phyloP scores from a whole-genome alignment of 345 rosid genomes.

The Sonneratia alba region DNA sequence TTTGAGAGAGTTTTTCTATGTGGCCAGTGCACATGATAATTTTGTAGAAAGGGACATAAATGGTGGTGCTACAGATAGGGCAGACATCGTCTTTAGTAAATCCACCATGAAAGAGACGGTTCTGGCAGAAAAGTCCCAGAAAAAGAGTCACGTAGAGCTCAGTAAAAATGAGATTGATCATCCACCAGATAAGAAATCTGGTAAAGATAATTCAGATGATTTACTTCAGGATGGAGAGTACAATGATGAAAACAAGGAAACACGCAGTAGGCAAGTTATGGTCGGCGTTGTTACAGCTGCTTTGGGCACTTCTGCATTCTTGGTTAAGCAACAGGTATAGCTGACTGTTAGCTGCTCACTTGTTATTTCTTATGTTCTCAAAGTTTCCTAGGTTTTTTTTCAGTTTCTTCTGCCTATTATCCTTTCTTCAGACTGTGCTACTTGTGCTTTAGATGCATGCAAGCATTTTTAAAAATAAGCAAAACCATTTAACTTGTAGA shows the following conservation, averaged over 20 bases:
- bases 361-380: background rate
- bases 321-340: constrained; percentile 55
- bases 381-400: background rate
- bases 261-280: constrained; percentile 41
- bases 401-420: background rate
- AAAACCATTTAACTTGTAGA: background rate
- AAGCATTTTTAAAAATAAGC: background rate
- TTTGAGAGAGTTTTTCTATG: constrained; percentile 56
- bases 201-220: constrained; percentile 13
- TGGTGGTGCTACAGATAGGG: background rate
- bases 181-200: constrained; percentile 13
- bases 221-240: constrained; percentile 18
- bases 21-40: constrained; percentile 29
- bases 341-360: background rate
- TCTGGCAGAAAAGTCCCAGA: constrained; percentile 15
- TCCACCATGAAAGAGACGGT: background rate
- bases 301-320: constrained; percentile 80
- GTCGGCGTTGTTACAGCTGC: constrained; percentile 89
- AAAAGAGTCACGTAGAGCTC: constrained; percentile 10
- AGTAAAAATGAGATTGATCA: constrained; percentile 11
- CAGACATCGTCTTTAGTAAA: background rate
- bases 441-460: background rate
- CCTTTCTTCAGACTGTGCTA: background rate
- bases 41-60: constrained; percentile 17
- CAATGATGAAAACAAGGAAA: constrained; percentile 22